Base-by-base conservation (phyloP, 2,329 filamentous ascomycete species). In the Alternaria burnsii region DNA sequence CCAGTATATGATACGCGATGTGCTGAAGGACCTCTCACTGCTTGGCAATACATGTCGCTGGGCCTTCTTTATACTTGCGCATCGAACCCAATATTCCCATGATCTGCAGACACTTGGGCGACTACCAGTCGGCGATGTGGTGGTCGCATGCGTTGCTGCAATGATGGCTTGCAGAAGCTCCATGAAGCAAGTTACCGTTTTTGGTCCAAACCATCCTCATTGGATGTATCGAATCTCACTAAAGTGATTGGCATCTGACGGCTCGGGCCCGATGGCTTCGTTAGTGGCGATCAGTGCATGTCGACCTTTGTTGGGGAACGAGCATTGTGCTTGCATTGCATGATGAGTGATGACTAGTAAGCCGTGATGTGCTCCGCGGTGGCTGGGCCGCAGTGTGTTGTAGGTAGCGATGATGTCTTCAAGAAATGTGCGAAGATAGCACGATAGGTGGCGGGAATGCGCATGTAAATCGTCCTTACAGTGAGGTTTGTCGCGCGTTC, bases 81-180 rank as follows among this genome's bases (percentile, higher is more conserved):
- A 36, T 7, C 14, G 18, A n/a, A 7, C 14, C 16, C 18, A 32
- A 38, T 28, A n/a, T 32, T 43, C 32, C 18, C 36, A 50, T 42
- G 43, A 48, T 50, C 42, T 59, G 14, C 34, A 36, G 22, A 28
- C 28, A 18, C 36, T 34, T 10, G 14, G 5, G 28, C 43, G 11
- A 32, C 7, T 32, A 30, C 41, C 47, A 42, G n/a, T 48, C 38
- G 30, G 40, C 36, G 26, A 38, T 24, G 43, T 18, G 28, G 24
- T 38, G 26, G 43, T 28, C 53, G n/a, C 28, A 55, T 50, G 28
- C 36, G 24, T n/a, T 16, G 32, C 20, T 12, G 52, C 28, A 43
- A n/a, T 42, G 18, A 32, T 47, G 36, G 56, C 36, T 36, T 59
- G 56, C 51, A 59, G 43, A 12, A 48, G 42, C 48, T 50, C 51